phyloP scores from a whole-genome alignment of 768 basidiomycete genomes.

The Rhizopogon sp. region DNA sequence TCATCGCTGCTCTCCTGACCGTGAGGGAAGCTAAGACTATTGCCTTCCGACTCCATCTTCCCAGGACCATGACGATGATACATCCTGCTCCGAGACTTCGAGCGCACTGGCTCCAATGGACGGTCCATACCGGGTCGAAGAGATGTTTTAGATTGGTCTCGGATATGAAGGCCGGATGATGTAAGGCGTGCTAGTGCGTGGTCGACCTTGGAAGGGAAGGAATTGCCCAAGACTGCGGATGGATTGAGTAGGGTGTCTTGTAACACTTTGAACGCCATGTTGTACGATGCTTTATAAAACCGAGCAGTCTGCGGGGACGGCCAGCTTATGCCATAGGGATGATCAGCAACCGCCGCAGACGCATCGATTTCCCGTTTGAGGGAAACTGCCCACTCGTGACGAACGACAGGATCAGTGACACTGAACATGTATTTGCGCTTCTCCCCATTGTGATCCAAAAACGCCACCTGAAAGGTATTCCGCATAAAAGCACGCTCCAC shows the following conservation, averaged over 20 bases:
- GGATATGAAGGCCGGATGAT: constrained; percentile 1
- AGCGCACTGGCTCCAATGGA: constrained; percentile 45
- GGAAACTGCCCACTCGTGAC: constrained; percentile 68
- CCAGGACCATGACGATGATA: constrained; percentile 63
- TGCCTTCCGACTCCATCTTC: constrained; percentile 54
- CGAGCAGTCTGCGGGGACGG: constrained; percentile 33
- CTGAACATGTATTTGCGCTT: constrained; percentile 95
- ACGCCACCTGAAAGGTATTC: constrained; percentile 92
- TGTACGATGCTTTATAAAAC: constrained; percentile 64
- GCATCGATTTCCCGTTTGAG: constrained; percentile 65
- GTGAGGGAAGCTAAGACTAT: constrained; percentile 14
- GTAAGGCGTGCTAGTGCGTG: constrained; percentile 30
- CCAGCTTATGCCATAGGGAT: constrained; percentile 27
- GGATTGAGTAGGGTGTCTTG: constrained; percentile 74
- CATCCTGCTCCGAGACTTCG: constrained; percentile 65
- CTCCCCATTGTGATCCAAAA: constrained; percentile 56
- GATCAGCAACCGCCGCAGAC: constrained; percentile 21
- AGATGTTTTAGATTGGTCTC: constrained; percentile 4
- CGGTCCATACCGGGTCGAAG: constrained; percentile 6
- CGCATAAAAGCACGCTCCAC: constrained; percentile 95
- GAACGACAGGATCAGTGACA: constrained; percentile 72
- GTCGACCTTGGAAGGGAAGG: constrained; percentile 25
- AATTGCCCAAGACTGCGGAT: constrained; percentile 13
- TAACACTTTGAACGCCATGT: constrained; percentile 76
- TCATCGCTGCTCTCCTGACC: constrained; percentile 27